Evolutionary conservation across 257 asterid genomes (phyloP).

Genomic region (Petunia axillaris): DNA sequence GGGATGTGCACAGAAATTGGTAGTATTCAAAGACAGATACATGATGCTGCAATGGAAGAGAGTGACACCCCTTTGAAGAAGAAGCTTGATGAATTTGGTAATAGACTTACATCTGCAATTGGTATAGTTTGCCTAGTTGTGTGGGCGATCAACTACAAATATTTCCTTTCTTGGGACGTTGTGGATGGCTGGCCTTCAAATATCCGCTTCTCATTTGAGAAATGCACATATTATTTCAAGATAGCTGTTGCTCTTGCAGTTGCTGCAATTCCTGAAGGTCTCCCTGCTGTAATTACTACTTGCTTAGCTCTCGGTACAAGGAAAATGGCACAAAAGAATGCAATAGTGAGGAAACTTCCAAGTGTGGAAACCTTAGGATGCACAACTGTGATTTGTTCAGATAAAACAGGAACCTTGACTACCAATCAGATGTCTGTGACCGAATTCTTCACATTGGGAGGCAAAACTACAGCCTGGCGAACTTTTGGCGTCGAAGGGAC

Average conservation of each 20-base stretch:
- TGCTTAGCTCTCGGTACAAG: constrained; percentile 73
- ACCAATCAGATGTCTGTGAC: constrained; percentile 72
- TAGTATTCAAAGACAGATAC: constrained; percentile 62
- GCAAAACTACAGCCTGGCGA: constrained; percentile 37
- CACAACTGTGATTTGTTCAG: constrained; percentile 75
- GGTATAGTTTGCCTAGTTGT: constrained; percentile 61
- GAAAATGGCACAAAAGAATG: constrained; percentile 71
- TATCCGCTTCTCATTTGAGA: constrained; percentile 59
- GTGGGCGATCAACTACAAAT: constrained; percentile 65
- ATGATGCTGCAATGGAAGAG: constrained; percentile 67
- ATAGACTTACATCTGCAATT: constrained; percentile 57
- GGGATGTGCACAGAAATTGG: constrained; percentile 78
- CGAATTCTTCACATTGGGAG: constrained; percentile 59
- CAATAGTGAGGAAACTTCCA: constrained; percentile 71
- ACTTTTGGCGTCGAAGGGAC: constrained; percentile 60
- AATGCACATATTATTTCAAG: constrained; percentile 72
- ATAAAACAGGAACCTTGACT: constrained; percentile 73
- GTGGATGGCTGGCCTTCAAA: constrained; percentile 61
- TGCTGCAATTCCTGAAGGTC: constrained; percentile 86
- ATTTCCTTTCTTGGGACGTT: constrained; percentile 64
- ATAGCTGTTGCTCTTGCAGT: constrained; percentile 80
- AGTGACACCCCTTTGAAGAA: constrained; percentile 66
- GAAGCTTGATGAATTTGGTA: constrained; percentile 76
- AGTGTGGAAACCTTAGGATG: constrained; percentile 82
- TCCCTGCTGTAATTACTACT: constrained; percentile 75